Conservation (phyloP, 306 rosid species). For the Sesbania bispinosa region DNA sequence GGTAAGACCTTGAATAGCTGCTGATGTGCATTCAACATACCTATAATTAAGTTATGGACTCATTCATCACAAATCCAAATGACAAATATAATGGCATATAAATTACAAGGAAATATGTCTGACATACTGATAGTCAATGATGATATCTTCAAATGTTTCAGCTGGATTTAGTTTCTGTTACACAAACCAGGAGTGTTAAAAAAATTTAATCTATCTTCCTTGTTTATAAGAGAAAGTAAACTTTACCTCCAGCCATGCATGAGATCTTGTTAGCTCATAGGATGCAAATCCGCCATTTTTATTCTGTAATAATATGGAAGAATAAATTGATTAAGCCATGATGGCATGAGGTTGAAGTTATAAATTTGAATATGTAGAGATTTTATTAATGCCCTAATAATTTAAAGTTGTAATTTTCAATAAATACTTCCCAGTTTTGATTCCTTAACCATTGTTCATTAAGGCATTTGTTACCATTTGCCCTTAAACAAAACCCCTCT, state of each 20-base stretch:
- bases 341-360: not conserved
- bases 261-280: constrained; percentile 84
- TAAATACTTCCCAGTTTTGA: too few relatives aligned
- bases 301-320: constrained; percentile 40
- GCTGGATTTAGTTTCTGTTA: constrained; percentile 60
- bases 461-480: too few relatives aligned
- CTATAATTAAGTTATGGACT: constrained; percentile 19
- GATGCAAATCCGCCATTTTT: constrained; percentile 76
- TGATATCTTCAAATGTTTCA: constrained; percentile 59
- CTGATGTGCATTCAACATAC: constrained; percentile 70
- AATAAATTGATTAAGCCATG: not conserved
- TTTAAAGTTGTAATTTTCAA: too few relatives aligned
- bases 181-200: constrained; percentile 17
- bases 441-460: too few relatives aligned
- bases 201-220: not conserved
- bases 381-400: too few relatives aligned
- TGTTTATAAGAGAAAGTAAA: not conserved
- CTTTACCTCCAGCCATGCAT: constrained; percentile 64
- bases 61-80: not conserved
- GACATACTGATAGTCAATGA: constrained; percentile 73
- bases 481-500: not conserved
- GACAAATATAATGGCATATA: not conserved
- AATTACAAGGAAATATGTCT: not conserved
- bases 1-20: constrained; percentile 54
- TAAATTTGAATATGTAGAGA: not conserved